A percentile compares a stretch with the other conserved stretches of the same genome.
phyloP scores from a whole-genome alignment of 306 rosid genomes.

The Prunus davidiana region DNA sequence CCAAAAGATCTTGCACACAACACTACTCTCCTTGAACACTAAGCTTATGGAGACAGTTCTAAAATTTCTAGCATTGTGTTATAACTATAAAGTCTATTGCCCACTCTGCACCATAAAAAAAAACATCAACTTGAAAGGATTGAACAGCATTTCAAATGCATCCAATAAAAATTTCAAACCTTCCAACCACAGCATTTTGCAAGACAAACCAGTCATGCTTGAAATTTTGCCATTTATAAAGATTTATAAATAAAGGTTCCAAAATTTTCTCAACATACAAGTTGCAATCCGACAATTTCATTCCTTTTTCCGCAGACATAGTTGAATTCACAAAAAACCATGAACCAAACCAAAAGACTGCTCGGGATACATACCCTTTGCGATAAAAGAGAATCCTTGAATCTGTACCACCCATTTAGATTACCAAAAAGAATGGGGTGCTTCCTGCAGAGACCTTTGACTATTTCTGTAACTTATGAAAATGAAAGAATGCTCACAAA shows the following conservation, averaged over 20 bases:
- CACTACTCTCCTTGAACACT: neutral
- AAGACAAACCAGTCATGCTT: neutral
- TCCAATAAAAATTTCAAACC: neutral
- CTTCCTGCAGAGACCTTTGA: neutral
- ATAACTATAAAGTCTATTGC: neutral
- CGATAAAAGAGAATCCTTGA: neutral
- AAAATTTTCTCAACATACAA: neutral
- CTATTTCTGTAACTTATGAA: neutral
- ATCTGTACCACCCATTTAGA: neutral
- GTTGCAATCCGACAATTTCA: neutral
- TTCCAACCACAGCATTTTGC: neutral
- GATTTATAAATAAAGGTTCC: neutral
- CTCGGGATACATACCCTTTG: neutral
- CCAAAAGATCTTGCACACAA: neutral
- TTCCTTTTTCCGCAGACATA: neutral
- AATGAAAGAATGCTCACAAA: slow-evolving; percentile 6
- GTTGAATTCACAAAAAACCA: neutral
- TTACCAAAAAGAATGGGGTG: neutral
- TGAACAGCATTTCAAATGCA: neutral
- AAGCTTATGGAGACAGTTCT: neutral
- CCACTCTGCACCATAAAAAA: neutral
- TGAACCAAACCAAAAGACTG: neutral
- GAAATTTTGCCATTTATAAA: neutral
- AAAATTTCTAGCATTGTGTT: neutral
- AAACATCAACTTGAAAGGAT: neutral